Base-by-base conservation (phyloP, 2,329 filamentous ascomycete genomes). In the Ophiostoma sp. region DNA sequence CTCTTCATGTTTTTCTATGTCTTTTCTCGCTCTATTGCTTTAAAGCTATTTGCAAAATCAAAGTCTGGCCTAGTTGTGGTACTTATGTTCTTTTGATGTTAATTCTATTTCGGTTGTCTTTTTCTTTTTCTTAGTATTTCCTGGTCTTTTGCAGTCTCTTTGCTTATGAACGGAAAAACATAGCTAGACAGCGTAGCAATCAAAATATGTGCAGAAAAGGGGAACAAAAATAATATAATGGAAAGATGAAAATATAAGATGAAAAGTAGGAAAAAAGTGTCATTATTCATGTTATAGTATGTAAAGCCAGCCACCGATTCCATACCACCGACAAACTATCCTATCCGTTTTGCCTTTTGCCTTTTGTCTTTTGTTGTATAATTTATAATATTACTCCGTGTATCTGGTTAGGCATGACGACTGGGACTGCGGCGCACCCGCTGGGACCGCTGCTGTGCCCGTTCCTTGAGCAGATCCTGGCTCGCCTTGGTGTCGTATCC, bases 401-500 rank as follows among this genome's bases (percentile, higher is more conserved):
- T 13, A 41, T 35, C 5, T 31, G 27, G 1, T 7, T 35, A 31
- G 7, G 54, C 72, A 68, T 75, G 73, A 57, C 74, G 72, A 66
- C 75, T 77, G 13, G 75, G 74, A 65, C 76, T 77, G 48, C 76
- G 70, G 48, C 75, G 65, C 23, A 69, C 35, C 33, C 64, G 64
- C 36, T 66, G 64, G 4, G 36, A 57, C 54, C 72, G 74, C 69
- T 73, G 74, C 48, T 75, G 72, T 13, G 76, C 74, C 73, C 77
- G 81, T 68, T 85, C 83, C 67, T 78, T 77, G 62, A 85, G 79
- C 62, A 86, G 77, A 20, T 77, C 76, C 72, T 80, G 79, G 74
- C 84, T 85, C 41, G 84, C 85, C n/a, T 79, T 78, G 69, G 79
- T 77, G 73, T 87, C 85, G 74, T 85, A 87, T 44, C 85, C 85